These are phyloP conservation scores for Multifurca ochricompacta DNA, from an alignment of 768 basidiomycete species.

Conservation along the genomic window DNA sequence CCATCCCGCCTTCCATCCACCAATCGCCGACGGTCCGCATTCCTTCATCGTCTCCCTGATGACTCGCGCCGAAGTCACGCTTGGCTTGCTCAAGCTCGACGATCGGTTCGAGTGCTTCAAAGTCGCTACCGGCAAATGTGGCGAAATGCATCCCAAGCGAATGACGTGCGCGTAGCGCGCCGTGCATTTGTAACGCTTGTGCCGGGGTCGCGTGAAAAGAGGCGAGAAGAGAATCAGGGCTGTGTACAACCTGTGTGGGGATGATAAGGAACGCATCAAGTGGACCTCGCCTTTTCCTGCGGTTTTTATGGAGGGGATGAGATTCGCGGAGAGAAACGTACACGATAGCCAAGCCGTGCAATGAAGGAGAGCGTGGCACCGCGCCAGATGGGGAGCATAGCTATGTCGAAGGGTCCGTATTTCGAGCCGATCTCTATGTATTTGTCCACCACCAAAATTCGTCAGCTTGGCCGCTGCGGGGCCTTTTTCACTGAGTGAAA, in stretches of 20 bases:
- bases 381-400: slow-evolving; percentile 39
- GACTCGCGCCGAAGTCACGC: slow-evolving; percentile 24
- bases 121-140: slow-evolving; percentile 36
- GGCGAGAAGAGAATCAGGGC: slow-evolving; percentile 22
- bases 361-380: slow-evolving; percentile 35
- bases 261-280: too few species aligned
- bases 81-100: slow-evolving; percentile 31
- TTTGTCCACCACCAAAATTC: background rate
- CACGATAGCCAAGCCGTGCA: slow-evolving; percentile 31
- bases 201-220: slow-evolving; percentile 35
- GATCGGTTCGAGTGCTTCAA: slow-evolving; percentile 35
- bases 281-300: too few species aligned
- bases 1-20: slow-evolving; percentile 30
- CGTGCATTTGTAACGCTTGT: slow-evolving; percentile 34
- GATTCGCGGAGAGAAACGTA: slow-evolving; percentile 17
- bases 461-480: background rate
- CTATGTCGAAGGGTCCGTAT: slow-evolving; percentile 35
- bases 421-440: slow-evolving; percentile 32
- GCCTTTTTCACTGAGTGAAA: too few species aligned
- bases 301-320: too few species aligned
- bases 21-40: slow-evolving; percentile 22
- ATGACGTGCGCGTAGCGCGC: slow-evolving; percentile 32
- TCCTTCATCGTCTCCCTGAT: background rate
- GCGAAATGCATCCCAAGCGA: slow-evolving; percentile 38
- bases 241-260: slow-evolving; percentile 19